Conservation (phyloP, 805 yeast species). For the Lipomyces sp. region DNA sequence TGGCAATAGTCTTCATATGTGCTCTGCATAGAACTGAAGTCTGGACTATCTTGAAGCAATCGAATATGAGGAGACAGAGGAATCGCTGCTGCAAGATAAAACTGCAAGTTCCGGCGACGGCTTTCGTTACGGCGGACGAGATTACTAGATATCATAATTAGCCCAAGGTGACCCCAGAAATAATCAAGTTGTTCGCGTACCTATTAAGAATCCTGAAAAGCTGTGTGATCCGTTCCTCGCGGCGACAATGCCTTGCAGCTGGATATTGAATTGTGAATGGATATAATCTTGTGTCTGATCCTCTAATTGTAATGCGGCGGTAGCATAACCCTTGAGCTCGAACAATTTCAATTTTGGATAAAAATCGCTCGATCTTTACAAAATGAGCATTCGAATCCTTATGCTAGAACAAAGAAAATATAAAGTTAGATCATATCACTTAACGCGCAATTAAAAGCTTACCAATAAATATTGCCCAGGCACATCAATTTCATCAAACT, state of each 20-base stretch:
- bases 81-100: slow-evolving; percentile 86
- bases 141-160: slow-evolving; percentile 46
- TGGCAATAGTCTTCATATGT: slow-evolving; percentile 87
- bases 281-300: slow-evolving; percentile 88
- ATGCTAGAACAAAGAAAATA: slow-evolving; percentile 11
- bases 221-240: slow-evolving; percentile 93
- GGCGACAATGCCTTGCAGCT: slow-evolving; percentile 93
- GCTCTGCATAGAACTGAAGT: slow-evolving; percentile 71
- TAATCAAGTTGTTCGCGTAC: not conserved
- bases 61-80: slow-evolving; percentile 95
- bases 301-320: slow-evolving; percentile 82
- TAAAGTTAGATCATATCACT: not conserved
- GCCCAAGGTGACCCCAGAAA: not conserved
- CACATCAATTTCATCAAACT: slow-evolving; percentile 93
- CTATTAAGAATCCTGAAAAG: slow-evolving; percentile 77
- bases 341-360: slow-evolving; percentile 82
- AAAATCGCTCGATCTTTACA: slow-evolving; percentile 85
- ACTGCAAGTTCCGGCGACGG: slow-evolving; percentile 76
- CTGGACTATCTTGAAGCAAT: slow-evolving; percentile 75
- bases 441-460: slow-evolving; percentile 8
- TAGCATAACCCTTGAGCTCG: slow-evolving; percentile 89
- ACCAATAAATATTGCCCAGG: slow-evolving; percentile 94
- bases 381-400: slow-evolving; percentile 88
- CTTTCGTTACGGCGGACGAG: slow-evolving; percentile 80
- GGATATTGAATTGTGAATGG: slow-evolving; percentile 96